Percentiles rank a stretch among this genome's conserved stretches.
These are phyloP conservation scores for Datisca glomerata DNA, from an alignment of 306 rosid genomes.

Conservation along the genomic window DNA sequence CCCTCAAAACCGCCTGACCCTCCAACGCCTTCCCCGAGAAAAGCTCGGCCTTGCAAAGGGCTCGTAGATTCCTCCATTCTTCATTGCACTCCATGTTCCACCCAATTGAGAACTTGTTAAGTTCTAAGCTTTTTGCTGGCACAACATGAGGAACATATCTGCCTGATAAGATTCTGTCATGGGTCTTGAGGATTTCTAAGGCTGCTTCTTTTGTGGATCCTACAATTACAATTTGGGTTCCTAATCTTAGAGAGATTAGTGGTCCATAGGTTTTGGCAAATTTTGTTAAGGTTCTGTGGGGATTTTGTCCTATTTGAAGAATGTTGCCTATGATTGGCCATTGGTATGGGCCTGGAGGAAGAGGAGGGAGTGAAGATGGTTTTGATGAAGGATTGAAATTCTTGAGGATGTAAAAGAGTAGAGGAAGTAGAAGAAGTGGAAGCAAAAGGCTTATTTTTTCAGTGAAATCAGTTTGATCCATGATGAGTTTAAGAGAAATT, in stretches of 20 bases:
- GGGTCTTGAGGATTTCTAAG: conserved; percentile 11
- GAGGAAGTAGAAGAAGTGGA: too few species aligned
- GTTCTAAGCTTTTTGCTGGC: not conserved
- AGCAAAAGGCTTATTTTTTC: too few species aligned
- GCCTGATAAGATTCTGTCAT: conserved; percentile 4
- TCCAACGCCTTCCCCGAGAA: not conserved
- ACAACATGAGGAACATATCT: conserved; percentile 2
- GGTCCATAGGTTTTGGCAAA: too few species aligned
- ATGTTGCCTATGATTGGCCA: too few species aligned
- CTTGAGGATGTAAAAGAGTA: too few species aligned
- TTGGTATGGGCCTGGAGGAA: too few species aligned
- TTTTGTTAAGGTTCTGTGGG: too few species aligned
- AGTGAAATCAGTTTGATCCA: too few species aligned
- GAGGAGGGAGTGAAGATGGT: too few species aligned
- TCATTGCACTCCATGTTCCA: conserved; percentile 12
- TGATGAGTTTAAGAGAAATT: too few species aligned
- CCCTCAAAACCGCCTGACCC: conserved; percentile 2
- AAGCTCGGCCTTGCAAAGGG: not conserved
- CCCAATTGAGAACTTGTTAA: not conserved
- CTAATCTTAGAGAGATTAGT: conserved; percentile 10
- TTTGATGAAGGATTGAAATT: too few species aligned
- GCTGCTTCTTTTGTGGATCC: conserved; percentile 9
- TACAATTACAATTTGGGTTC: conserved; percentile 5
- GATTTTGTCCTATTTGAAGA: too few species aligned
- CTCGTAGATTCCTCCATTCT: conserved; percentile 3